A percentile compares a stretch with the other conserved stretches of the same genome.
Evolutionary conservation across 306 rosid species (phyloP).

Genomic region (Dryas octopetala): DNA sequence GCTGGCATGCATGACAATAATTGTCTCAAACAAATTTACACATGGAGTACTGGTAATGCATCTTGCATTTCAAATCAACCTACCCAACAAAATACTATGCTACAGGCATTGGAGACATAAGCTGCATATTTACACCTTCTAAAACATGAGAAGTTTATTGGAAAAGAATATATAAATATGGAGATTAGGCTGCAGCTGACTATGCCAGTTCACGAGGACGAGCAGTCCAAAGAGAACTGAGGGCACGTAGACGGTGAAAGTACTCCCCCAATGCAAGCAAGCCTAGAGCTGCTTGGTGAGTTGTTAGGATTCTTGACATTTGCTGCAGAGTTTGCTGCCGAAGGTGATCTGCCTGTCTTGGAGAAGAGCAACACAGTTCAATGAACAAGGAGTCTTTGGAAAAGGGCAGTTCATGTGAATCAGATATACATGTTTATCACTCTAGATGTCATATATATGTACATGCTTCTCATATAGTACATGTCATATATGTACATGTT

Average conservation of each 20-base stretch:
- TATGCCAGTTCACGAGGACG: constrained; percentile 41
- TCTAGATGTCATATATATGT: neutral
- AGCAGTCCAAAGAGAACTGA: constrained; percentile 73
- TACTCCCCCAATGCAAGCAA: constrained; percentile 77
- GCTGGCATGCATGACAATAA: neutral
- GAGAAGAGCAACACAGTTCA: constrained; percentile 22
- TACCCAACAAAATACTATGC: constrained; percentile 10
- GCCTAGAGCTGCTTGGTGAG: constrained; percentile 64
- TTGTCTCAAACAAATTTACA: constrained; percentile 12
- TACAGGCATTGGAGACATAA: constrained; percentile 1
- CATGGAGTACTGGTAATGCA: constrained; percentile 4
- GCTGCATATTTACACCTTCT: constrained; percentile 10
- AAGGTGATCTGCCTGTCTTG: constrained; percentile 81
- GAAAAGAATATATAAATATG: neutral
- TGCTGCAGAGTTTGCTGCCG: constrained; percentile 66
- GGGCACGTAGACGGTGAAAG: constrained; percentile 70
- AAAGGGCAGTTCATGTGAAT: constrained; percentile 5
- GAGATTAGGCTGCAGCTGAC: neutral
- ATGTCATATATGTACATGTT: neutral
- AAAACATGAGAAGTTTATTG: constrained; percentile 11
- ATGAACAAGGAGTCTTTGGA: neutral
- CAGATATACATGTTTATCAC: neutral
- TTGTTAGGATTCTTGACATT: constrained; percentile 57
- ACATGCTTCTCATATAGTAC: no score
- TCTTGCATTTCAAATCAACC: constrained; percentile 6